Evolutionary conservation across 75 land plant genomes (phyloP).

Genomic region (Ceratopteris richardii): DNA sequence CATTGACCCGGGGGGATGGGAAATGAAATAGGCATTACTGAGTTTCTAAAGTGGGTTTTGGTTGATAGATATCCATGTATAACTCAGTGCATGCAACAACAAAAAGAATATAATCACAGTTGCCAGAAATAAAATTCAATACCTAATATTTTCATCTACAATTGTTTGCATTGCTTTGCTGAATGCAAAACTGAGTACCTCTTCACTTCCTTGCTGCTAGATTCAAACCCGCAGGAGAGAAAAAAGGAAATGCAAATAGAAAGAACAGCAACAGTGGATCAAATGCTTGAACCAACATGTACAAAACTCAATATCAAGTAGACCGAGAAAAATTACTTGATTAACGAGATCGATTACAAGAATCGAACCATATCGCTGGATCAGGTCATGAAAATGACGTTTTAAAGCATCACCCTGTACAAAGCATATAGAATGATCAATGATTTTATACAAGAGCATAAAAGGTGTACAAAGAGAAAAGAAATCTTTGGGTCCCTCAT

Average conservation of each 20-base stretch:
- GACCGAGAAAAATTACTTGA: slow-evolving; percentile 67
- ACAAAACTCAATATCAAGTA: too few relatives aligned
- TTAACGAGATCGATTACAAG: slow-evolving; percentile 80
- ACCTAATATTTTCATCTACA: slow-evolving; percentile 70
- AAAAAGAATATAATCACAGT: neutral
- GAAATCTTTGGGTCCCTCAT: too few relatives aligned
- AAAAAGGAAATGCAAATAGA: slow-evolving; percentile 1
- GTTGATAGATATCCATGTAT: too few relatives aligned
- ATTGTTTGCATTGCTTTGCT: slow-evolving; percentile 62
- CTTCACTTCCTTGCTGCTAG: slow-evolving; percentile 84
- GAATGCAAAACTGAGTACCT: slow-evolving; percentile 59
- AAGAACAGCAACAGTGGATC: neutral
- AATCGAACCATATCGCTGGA: slow-evolving; percentile 69
- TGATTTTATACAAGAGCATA: too few relatives aligned
- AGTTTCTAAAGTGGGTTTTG: too few relatives aligned
- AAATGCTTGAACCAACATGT: too few relatives aligned
- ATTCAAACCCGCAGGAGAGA: neutral
- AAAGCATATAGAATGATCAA: slow-evolving; percentile 2
- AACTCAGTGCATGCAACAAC: too few relatives aligned
- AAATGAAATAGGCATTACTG: too few relatives aligned
- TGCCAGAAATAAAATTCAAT: neutral
- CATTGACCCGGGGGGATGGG: too few relatives aligned
- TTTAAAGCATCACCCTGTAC: slow-evolving; percentile 65
- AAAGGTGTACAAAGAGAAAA: too few relatives aligned
- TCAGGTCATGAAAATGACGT: slow-evolving; percentile 74